Conservation (phyloP, 1,284 basidiomycete species). For the Trichosporon sp. region DNA sequence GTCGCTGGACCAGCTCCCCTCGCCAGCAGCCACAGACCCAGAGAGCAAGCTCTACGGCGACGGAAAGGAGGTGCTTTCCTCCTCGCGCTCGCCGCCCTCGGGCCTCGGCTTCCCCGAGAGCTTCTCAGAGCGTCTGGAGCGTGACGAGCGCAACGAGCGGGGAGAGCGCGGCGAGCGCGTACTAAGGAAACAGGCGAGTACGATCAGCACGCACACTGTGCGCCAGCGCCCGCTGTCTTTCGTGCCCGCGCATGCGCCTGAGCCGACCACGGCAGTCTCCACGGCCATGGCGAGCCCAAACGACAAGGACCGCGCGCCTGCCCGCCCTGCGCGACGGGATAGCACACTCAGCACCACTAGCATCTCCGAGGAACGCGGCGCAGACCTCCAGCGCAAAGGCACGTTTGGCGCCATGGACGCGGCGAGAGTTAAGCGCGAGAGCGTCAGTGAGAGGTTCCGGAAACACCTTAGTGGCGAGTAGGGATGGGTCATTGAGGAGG, state of each 20-base stretch:
- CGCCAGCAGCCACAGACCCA: not conserved
- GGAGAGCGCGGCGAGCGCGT: not conserved
- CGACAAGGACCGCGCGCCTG: not conserved
- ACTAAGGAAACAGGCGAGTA: conserved; percentile 12
- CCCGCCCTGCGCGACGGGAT: not conserved
- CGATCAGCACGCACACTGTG: conserved; percentile 9
- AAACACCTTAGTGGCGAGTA: conserved; percentile 16
- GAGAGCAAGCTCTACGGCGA: no score
- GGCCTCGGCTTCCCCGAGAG: not conserved
- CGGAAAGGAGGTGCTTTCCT: not conserved
- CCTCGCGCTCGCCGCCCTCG: not conserved
- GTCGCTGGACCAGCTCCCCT: not conserved
- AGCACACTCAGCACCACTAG: not conserved
- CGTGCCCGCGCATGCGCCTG: conserved; percentile 9
- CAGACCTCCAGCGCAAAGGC: conserved; percentile 13
- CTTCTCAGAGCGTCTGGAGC: no score
- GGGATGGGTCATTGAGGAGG: not conserved
- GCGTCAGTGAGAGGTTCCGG: conserved; percentile 21
- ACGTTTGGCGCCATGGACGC: conserved; percentile 17
- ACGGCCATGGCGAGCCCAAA: not conserved
- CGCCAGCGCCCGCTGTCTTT: conserved; percentile 9
- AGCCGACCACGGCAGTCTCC: conserved; percentile 16
- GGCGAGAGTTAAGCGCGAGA: conserved; percentile 9
- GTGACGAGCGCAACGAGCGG: no score
- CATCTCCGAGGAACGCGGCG: not conserved